A percentile compares a stretch with the other conserved stretches of the same genome.
phyloP scores from a whole-genome alignment of 2,329 filamentous ascomycete genomes.

The Lasiodiplodia sp. region DNA sequence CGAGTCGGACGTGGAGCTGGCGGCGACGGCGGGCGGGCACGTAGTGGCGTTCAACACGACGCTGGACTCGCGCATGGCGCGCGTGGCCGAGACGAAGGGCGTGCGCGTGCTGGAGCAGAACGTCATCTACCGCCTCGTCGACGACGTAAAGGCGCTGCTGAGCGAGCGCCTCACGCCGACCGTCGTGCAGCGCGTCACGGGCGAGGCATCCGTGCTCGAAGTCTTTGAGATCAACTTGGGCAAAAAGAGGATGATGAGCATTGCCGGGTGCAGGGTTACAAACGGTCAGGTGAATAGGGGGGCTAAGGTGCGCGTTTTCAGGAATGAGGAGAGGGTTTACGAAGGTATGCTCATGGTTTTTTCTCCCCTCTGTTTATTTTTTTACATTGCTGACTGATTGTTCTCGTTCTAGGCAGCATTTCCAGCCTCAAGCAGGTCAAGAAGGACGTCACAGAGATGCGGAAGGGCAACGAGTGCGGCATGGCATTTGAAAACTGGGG shows the following conservation, averaged over 20 bases:
- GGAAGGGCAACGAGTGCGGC: constrained; percentile 92
- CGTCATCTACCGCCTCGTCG: constrained; percentile 81
- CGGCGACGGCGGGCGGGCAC: constrained; percentile 75
- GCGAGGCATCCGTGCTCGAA: constrained; percentile 86
- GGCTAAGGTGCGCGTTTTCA: constrained; percentile 73
- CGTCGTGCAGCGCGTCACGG: constrained; percentile 74
- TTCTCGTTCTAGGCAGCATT: constrained; percentile 68
- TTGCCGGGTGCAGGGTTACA: constrained; percentile 87
- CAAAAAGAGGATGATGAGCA: constrained; percentile 71
- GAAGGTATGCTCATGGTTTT: constrained; percentile 70
- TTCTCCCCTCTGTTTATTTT: background rate
- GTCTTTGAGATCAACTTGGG: constrained; percentile 85
- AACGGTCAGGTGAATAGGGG: constrained; percentile 76
- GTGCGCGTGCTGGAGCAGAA: constrained; percentile 85
- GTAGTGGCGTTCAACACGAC: constrained; percentile 87
- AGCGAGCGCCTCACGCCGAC: constrained; percentile 72
- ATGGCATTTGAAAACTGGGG: constrained; percentile 83
- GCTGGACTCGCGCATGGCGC: constrained; percentile 71
- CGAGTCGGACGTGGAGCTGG: constrained; percentile 90
- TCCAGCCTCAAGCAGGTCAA: constrained; percentile 88
- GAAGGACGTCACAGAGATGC: constrained; percentile 88
- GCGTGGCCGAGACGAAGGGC: constrained; percentile 72
- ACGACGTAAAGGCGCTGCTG: constrained; percentile 73
- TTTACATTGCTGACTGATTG: background rate
- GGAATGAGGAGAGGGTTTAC: constrained; percentile 73